Base-by-base conservation (phyloP, 192 early-diverging fungal species). In the Cetraspora pellucida region DNA sequence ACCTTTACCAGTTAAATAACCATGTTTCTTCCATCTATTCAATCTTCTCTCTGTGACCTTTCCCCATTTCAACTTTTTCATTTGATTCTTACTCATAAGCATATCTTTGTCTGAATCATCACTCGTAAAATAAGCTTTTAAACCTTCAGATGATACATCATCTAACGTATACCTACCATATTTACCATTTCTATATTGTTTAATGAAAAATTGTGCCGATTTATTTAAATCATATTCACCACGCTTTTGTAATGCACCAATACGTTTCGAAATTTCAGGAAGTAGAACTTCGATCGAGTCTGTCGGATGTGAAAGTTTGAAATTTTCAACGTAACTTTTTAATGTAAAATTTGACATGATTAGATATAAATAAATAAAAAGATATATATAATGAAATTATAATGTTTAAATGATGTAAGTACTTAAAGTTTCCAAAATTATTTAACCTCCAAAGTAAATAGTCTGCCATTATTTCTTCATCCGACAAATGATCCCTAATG, bases 371-470 rank as follows among this genome's bases (percentile, higher is more conserved):
- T 52, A 52, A 5, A 52, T 52, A 37, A 27, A 23, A 21, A 77
- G 30, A 11, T 14, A 9, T 23, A 21, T 44, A n/a, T 66, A n/a
- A 14, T 4, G 19, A 58, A 25, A 70, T 25, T 14, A 21, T 72
- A 50, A 74, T 11, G 25, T 14, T 23, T 23, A 52, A 25, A 55
- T 30, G 21, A 37, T n/a, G 17, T 19, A 11, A 28, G 37, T 77
- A 90, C 84, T 85, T 82, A 52, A 83, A 81, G 4, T 77, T 80
- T 13, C 85, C 75, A 10, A 83, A 64, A 25, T 87, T 88, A 78
- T 97, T 97, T 55, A 99, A 85, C 19, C 89, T 83, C 82, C 90
- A 97, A 0, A 99, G 82, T 21, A 99, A 84, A 76, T 96, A 99
- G 80, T 97, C 97, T 5, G 91, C 95, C 58, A 98, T 90, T 52